Evolutionary conservation across 306 rosid genomes (phyloP).

Genomic region (Cicer chorassanicum): DNA sequence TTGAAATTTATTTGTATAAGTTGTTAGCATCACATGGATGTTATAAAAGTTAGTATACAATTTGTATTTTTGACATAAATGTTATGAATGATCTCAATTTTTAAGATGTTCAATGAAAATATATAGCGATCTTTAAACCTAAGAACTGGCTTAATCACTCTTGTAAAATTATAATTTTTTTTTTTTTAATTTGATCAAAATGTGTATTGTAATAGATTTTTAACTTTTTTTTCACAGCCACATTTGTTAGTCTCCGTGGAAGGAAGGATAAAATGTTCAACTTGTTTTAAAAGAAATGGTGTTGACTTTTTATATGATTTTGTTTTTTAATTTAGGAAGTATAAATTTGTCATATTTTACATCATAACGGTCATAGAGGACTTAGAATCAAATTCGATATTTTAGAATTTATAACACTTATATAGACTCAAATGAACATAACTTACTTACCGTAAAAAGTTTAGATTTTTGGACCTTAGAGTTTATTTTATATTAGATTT

Average conservation of each 20-base stretch:
- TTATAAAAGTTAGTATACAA: neutral
- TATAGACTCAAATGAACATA: too few relatives aligned
- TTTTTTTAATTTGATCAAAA: too few relatives aligned
- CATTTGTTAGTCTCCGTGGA: neutral
- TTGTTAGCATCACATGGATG: neutral
- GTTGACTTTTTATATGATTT: neutral
- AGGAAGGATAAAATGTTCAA: neutral
- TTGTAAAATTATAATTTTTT: too few relatives aligned
- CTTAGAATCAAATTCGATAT: neutral
- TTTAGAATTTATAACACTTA: too few relatives aligned
- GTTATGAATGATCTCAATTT: too few relatives aligned
- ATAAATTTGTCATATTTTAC: neutral
- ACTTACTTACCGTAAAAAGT: neutral
- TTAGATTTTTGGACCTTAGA: neutral
- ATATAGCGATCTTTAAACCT: too few relatives aligned
- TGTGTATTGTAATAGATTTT: too few relatives aligned
- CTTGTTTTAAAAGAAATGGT: neutral
- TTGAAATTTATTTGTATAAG: neutral
- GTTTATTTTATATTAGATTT: neutral
- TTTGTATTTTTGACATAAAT: neutral
- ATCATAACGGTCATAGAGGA: neutral
- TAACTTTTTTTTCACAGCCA: too few relatives aligned
- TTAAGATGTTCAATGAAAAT: too few relatives aligned
- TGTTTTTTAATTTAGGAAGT: neutral
- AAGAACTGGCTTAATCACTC: too few relatives aligned